Evolutionary conservation across 306 rosid genomes (phyloP).

Genomic region (Mimosa pudica): DNA sequence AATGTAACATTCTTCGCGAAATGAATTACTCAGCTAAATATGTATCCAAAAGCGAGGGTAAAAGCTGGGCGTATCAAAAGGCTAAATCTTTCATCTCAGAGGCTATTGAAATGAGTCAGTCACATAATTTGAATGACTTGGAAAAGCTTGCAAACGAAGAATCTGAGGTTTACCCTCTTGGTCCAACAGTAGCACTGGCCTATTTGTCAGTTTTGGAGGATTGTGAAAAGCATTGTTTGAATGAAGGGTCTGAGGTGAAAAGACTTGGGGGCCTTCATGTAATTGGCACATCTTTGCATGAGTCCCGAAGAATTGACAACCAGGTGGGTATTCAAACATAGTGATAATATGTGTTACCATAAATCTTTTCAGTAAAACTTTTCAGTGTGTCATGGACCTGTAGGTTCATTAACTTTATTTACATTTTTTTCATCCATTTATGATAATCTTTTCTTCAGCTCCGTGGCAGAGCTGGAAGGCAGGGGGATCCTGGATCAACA

Average conservation of each 20-base stretch:
- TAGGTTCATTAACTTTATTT: constrained; percentile 6
- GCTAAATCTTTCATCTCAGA: constrained; percentile 83
- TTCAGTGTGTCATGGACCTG: not conserved
- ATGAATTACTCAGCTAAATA: constrained; percentile 74
- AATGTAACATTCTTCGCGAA: constrained; percentile 34
- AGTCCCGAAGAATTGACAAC: constrained; percentile 96
- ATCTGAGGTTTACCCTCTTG: constrained; percentile 84
- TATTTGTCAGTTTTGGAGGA: constrained; percentile 82
- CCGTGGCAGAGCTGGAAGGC: constrained; percentile 99
- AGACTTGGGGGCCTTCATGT: constrained; percentile 95
- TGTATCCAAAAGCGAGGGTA: constrained; percentile 82
- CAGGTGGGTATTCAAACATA: constrained; percentile 60
- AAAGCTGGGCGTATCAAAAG: constrained; percentile 78
- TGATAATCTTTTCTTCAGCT: constrained; percentile 58
- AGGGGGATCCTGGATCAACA: constrained; percentile 98
- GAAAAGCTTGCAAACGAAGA: constrained; percentile 82
- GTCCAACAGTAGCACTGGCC: constrained; percentile 86
- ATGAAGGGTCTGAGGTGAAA: constrained; percentile 91
- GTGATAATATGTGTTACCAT: constrained; percentile 15
- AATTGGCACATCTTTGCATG: constrained; percentile 93
- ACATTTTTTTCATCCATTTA: constrained; percentile 25
- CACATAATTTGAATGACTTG: constrained; percentile 62
- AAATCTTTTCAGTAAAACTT: constrained; percentile 28
- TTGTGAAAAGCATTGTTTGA: constrained; percentile 76
- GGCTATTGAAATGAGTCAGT: constrained; percentile 86